phyloP scores from a whole-genome alignment of 2,329 filamentous ascomycete species.

The Ophiostoma perfectum region DNA sequence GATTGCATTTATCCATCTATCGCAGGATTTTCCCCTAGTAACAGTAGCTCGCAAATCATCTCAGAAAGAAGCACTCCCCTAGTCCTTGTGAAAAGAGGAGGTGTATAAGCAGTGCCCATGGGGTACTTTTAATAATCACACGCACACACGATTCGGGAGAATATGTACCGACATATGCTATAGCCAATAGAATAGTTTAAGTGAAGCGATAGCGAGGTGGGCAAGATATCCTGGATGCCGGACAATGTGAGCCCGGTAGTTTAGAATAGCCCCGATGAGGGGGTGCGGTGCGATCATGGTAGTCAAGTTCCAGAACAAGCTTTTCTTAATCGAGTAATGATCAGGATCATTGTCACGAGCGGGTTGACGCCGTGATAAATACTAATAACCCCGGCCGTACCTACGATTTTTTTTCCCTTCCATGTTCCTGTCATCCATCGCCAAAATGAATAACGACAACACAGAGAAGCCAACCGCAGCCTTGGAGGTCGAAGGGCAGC shows the following conservation, averaged over 20 bases:
- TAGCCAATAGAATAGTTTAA: neutral
- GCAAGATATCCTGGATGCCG: neutral
- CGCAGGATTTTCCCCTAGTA: neutral
- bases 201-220: too few species aligned
- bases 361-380: neutral
- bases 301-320: neutral
- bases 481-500: constrained; percentile 1
- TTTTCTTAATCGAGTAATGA: neutral
- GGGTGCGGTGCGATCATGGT: too few species aligned
- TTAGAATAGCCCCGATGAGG: too few species aligned
- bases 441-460: neutral
- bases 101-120: neutral
- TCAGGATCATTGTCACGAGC: neutral
- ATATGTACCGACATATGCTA: neutral
- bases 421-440: neutral
- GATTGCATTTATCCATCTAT: neutral
- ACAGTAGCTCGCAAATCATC: neutral
- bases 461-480: neutral
- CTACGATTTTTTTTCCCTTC: neutral
- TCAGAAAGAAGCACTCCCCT: too few species aligned
- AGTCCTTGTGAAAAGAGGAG: neutral
- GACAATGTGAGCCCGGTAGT: too few species aligned
- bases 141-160: neutral
- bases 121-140: too few species aligned
- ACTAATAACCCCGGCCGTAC: neutral